Evolutionary conservation across 495 filamentous ascomycete species (phyloP), one percentile per base, ranked within the genome.

Genomic region (Xylaria nigripes): DNA sequence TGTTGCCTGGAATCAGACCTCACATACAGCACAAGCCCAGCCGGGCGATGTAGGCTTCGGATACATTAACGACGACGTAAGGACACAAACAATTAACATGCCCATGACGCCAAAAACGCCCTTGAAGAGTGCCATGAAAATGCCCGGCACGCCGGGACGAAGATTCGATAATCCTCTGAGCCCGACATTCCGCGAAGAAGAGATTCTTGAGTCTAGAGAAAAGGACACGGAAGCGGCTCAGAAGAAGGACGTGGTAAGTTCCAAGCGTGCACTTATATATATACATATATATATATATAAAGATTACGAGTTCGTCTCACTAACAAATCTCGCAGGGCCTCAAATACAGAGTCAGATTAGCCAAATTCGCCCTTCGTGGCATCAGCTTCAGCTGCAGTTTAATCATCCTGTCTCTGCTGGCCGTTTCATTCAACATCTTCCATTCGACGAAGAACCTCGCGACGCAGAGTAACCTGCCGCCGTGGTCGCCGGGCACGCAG

Each of bases 321-420:
- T 77, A 67, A 80, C 50, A 30, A 12, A 18, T 7, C 30, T 13
- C 30, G 36, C 65, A 97, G 92, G 88, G 86, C 81, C 79, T 95
- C 67, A 99, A 99, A 76, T 79, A 86, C 16, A 84, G 91, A 45
- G 90, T 99, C 30, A 85, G 93, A 13, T 79, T 96, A 63, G 94
- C 91, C 55, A 99, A 99, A 75, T 84, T 96, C 56, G 81, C 94
- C 58, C 84, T 99, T 27, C 86, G 93, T 57, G 83, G 88, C 49
- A 85, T 96, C 69, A 97, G 90, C 78, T 96, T 97, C 71, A 88
- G 86, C 70, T 99, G 93, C 77, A 90, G 86, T 75, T 77, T 95
- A 47, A 96, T 99, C 63, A 87, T 99, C 55, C 78, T 99, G 44
- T 74, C 89, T 50, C 87, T 99, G 73, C 72, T 99, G 45, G 81